Conservation (phyloP, 1,284 basidiomycete species). For the Pascua sp. region DNA sequence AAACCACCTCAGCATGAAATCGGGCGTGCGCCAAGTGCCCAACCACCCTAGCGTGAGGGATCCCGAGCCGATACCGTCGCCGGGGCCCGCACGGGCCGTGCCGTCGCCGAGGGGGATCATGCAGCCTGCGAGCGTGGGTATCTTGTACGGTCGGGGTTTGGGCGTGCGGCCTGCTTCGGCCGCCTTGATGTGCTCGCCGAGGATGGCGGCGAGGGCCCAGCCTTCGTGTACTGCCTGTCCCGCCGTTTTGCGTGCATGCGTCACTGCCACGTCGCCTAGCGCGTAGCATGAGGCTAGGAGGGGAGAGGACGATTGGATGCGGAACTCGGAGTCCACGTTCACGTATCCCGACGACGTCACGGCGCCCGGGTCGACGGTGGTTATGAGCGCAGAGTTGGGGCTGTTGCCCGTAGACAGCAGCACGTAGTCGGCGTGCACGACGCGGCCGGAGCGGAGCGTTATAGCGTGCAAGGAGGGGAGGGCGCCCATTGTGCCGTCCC, state of each 20-base stretch:
- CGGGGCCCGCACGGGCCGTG: neutral
- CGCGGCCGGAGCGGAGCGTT: constrained; percentile 32
- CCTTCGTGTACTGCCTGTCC: constrained; percentile 2
- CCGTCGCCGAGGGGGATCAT: constrained; percentile 11
- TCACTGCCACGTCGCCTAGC: constrained; percentile 35
- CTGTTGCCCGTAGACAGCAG: constrained; percentile 48
- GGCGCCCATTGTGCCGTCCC: constrained; percentile 28
- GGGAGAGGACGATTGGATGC: constrained; percentile 13
- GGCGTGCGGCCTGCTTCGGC: neutral
- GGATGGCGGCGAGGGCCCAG: neutral
- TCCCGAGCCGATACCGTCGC: constrained; percentile 7
- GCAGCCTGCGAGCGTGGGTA: neutral
- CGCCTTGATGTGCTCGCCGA: neutral
- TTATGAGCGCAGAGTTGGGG: constrained; percentile 43
- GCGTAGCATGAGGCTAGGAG: constrained; percentile 28
- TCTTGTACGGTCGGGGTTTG: too few relatives aligned
- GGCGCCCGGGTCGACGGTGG: constrained; percentile 31
- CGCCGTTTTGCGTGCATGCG: constrained; percentile 10
- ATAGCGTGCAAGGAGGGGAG: constrained; percentile 32
- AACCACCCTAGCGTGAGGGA: constrained; percentile 3
- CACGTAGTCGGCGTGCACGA: constrained; percentile 49
- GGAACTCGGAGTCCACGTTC: constrained; percentile 40
- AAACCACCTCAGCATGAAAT: constrained; percentile 10
- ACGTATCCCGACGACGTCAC: constrained; percentile 40
- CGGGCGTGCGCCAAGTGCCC: constrained; percentile 6